These are phyloP conservation scores for Boletus vermiculosoides DNA, from an alignment of 768 basidiomycete species.

Conservation along the genomic window DNA sequence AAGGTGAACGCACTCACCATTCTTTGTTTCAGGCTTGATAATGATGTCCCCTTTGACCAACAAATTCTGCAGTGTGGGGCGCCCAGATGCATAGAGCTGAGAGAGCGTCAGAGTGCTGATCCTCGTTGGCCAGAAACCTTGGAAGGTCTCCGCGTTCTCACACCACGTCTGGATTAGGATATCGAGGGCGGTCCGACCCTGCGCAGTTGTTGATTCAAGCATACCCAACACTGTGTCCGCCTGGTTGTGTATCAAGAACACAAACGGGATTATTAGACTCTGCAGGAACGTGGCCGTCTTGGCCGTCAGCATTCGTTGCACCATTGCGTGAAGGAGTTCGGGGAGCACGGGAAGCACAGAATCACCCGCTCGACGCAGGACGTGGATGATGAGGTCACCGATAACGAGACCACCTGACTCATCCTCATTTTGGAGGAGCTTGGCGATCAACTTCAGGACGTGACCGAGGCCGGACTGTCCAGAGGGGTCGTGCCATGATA, in stretches of 20 bases:
- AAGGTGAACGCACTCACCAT: constrained; percentile 55
- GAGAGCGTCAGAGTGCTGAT: constrained; percentile 82
- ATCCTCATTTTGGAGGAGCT: constrained; percentile 72
- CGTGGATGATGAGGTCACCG: constrained; percentile 92
- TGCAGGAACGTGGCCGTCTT: constrained; percentile 92
- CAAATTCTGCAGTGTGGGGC: constrained; percentile 65
- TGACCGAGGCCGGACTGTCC: constrained; percentile 76
- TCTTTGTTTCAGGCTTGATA: constrained; percentile 71
- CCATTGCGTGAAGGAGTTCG: constrained; percentile 82
- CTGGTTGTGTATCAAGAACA: constrained; percentile 88
- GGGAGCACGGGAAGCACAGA: constrained; percentile 83
- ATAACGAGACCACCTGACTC: constrained; percentile 93
- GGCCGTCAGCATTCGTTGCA: constrained; percentile 75
- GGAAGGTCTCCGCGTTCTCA: constrained; percentile 92
- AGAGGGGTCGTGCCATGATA: constrained; percentile 67
- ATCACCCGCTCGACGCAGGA: constrained; percentile 80
- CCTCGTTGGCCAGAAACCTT: constrained; percentile 90
- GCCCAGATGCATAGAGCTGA: constrained; percentile 64
- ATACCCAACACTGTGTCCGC: constrained; percentile 75
- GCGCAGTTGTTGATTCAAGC: constrained; percentile 63
- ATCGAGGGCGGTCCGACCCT: constrained; percentile 69
- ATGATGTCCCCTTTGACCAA: constrained; percentile 91
- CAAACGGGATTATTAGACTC: constrained; percentile 90
- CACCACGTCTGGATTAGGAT: constrained; percentile 92
- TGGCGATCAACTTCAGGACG: constrained; percentile 73